Percentiles rank a stretch among this genome's conserved stretches.
Evolutionary conservation across 257 asterid genomes (phyloP).

Genomic region (Primulina huaijiensis): DNA sequence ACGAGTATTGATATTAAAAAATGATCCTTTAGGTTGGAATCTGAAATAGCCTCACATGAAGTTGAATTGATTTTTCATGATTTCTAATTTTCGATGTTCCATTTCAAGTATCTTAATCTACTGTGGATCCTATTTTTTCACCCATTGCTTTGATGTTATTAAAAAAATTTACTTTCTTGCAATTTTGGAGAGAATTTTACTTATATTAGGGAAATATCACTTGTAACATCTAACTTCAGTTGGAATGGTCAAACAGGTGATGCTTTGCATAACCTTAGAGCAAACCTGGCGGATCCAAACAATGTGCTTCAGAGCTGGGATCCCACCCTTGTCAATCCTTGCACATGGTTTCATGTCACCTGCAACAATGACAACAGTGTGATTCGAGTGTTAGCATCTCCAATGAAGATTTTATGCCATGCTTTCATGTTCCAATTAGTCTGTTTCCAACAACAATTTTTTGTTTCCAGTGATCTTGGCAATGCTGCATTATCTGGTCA

Average conservation of each 20-base stretch:
- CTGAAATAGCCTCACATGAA: not conserved
- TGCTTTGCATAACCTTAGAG: constrained; percentile 80
- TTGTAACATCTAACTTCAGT: constrained; percentile 17
- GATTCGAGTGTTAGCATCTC: constrained; percentile 78
- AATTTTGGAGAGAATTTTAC: not conserved
- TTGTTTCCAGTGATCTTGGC: constrained; percentile 75
- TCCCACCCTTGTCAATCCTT: constrained; percentile 97
- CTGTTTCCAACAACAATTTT: constrained; percentile 7
- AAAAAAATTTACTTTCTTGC: not conserved
- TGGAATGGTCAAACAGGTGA: constrained; percentile 58
- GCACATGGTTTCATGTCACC: constrained; percentile 99
- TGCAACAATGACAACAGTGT: constrained; percentile 98
- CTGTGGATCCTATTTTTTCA: constrained; percentile 1
- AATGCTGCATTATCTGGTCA: constrained; percentile 96
- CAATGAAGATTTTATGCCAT: constrained; percentile 2
- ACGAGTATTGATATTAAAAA: not conserved
- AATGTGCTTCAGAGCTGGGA: constrained; percentile 99
- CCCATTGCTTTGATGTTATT: constrained; percentile 11
- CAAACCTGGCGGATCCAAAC: constrained; percentile 82
- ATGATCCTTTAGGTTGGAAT: not conserved
- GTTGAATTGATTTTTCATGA: not conserved
- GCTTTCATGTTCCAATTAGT: constrained; percentile 7
- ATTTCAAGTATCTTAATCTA: constrained; percentile 1
- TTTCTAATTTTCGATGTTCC: not conserved
- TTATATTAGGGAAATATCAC: not conserved